Conservation (phyloP, 352 stramenopile species). For the Phytophthora meadii region DNA sequence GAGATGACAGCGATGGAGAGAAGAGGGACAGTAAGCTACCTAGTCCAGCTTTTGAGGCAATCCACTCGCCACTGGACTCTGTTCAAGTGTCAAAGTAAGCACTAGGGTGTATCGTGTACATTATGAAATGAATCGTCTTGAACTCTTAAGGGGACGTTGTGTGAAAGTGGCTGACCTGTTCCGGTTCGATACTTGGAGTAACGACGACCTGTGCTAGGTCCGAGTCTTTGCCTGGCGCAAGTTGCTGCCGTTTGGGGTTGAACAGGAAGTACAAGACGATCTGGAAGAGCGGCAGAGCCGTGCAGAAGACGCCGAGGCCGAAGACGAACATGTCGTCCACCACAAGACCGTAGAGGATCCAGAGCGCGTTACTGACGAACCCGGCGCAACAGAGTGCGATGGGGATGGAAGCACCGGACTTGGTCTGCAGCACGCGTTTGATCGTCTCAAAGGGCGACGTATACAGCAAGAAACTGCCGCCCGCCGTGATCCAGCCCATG, state of each 20-base stretch:
- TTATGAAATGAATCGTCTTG: background rate
- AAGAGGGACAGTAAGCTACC: conserved; percentile 21
- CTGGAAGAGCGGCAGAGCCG: conserved; percentile 38
- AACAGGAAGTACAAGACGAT: conserved; percentile 53
- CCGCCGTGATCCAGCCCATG: conserved; percentile 38
- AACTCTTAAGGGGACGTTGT: background rate
- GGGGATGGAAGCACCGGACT: conserved; percentile 42
- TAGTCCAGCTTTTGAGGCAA: conserved; percentile 35
- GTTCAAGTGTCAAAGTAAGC: conserved; percentile 24
- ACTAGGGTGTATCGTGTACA: background rate
- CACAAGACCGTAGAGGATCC: conserved; percentile 44
- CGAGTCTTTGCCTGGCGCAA: background rate
- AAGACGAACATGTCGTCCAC: conserved; percentile 37
- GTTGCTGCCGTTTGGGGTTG: conserved; percentile 21
- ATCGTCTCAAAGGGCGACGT: conserved; percentile 41
- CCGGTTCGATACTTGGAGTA: conserved; percentile 5
- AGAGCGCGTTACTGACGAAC: conserved; percentile 41
- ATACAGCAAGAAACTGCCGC: conserved; percentile 38
- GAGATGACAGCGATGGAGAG: conserved; percentile 8
- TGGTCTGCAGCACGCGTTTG: conserved; percentile 29
- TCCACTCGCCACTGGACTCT: conserved; percentile 38
- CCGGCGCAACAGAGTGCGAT: conserved; percentile 38
- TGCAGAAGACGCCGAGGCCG: conserved; percentile 34
- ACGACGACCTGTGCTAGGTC: conserved; percentile 4
- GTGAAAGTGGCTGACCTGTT: conserved; percentile 8